Evolutionary conservation across 306 rosid species (phyloP).

Genomic region (Glycine latifolia): DNA sequence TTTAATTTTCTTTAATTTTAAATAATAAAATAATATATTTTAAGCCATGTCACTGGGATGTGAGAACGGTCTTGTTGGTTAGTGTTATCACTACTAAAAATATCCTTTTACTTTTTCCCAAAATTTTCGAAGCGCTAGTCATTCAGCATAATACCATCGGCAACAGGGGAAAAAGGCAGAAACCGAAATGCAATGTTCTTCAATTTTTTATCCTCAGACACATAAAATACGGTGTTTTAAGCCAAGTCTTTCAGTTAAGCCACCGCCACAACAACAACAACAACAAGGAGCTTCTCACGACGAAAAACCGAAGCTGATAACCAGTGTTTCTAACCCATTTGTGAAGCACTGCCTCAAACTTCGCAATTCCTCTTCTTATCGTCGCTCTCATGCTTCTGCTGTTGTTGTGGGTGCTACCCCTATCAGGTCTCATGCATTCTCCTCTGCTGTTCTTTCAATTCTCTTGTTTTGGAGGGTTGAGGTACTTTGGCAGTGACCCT

Average conservation of each 20-base stretch:
- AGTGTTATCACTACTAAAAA: too few relatives aligned
- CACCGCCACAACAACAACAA: conserved; percentile 37
- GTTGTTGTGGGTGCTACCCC: conserved; percentile 87
- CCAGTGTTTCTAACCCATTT: conserved; percentile 84
- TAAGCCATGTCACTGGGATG: too few relatives aligned
- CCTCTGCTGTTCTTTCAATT: background rate
- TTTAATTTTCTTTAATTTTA: too few relatives aligned
- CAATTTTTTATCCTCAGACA: conserved; percentile 48
- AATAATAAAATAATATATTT: too few relatives aligned
- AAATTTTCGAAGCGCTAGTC: background rate
- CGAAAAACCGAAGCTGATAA: conserved; percentile 64
- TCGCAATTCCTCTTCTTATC: conserved; percentile 83
- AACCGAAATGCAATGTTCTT: conserved; percentile 65
- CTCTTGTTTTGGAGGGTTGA: background rate
- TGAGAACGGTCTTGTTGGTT: too few relatives aligned
- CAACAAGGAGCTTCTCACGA: conserved; percentile 7
- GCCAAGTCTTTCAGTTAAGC: conserved; percentile 47
- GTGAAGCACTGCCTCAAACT: conserved; percentile 92
- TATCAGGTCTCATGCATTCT: conserved; percentile 63
- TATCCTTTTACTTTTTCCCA: background rate
- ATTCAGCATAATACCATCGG: too few relatives aligned
- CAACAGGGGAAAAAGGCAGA: background rate
- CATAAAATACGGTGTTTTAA: conserved; percentile 40
- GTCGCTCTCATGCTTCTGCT: conserved; percentile 73
- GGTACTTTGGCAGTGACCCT: background rate